Evolutionary conservation across 2,329 filamentous ascomycete species (phyloP).

Genomic region (Fusarium phyllophilum): DNA sequence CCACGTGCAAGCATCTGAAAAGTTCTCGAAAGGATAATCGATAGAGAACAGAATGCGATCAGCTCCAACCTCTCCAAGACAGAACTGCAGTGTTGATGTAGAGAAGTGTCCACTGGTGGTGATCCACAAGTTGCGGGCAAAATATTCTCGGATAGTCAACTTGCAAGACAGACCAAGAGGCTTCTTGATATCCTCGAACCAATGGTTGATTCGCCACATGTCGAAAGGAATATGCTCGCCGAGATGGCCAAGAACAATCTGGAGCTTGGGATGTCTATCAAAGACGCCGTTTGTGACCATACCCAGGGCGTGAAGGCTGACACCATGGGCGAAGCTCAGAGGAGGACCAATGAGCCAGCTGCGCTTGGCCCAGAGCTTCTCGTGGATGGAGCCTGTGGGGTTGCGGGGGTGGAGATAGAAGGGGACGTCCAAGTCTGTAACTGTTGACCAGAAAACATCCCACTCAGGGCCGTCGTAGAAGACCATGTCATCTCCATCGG

Average conservation of each 20-base stretch:
- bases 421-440: slow-evolving; percentile 69
- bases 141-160: slow-evolving; percentile 63
- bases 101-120: slow-evolving; percentile 68
- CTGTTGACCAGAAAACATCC: slow-evolving; percentile 69
- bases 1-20: slow-evolving; percentile 55
- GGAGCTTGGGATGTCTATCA: slow-evolving; percentile 57
- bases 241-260: slow-evolving; percentile 59
- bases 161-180: slow-evolving; percentile 59
- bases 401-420: slow-evolving; percentile 72
- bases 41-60: slow-evolving; percentile 64
- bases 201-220: slow-evolving; percentile 62
- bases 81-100: slow-evolving; percentile 61
- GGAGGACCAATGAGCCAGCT: slow-evolving; percentile 70
- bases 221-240: slow-evolving; percentile 62
- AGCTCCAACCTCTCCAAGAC: slow-evolving; percentile 58
- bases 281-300: slow-evolving; percentile 63
- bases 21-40: slow-evolving; percentile 63
- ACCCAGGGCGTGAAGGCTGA: slow-evolving; percentile 66
- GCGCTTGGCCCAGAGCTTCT: slow-evolving; percentile 67
- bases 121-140: slow-evolving; percentile 65
- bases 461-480: slow-evolving; percentile 72
- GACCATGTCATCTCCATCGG: slow-evolving; percentile 68
- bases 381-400: slow-evolving; percentile 65
- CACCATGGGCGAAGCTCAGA: slow-evolving; percentile 67
- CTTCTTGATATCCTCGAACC: slow-evolving; percentile 67